These are phyloP conservation scores for Exophiala aquamarina DNA, from an alignment of 2,329 filamentous ascomycete genomes.

Conservation along the genomic window DNA sequence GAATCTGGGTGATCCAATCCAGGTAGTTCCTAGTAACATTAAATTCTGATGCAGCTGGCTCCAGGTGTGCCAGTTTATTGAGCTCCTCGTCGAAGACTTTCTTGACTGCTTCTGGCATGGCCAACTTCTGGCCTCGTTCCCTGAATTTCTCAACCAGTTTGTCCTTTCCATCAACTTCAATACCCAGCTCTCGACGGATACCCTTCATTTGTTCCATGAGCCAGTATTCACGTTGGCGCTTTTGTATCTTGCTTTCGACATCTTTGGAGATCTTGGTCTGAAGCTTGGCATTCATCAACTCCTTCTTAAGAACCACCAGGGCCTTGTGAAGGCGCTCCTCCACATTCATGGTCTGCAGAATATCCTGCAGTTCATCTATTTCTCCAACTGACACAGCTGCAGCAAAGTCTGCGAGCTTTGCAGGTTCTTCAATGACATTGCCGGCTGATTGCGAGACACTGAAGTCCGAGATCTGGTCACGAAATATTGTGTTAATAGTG, in stretches of 20 bases:
- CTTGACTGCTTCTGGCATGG: constrained; percentile 94
- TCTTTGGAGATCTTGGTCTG: constrained; percentile 98
- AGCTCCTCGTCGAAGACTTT: constrained; percentile 99
- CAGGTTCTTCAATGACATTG: constrained; percentile 92
- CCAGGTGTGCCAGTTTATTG: constrained; percentile 92
- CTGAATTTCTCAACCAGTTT: constrained; percentile 97
- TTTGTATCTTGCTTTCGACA: constrained; percentile 95
- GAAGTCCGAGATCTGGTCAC: constrained; percentile 96
- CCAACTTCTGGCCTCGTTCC: constrained; percentile 87
- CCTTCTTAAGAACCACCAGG: constrained; percentile 90
- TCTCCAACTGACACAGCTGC: constrained; percentile 95
- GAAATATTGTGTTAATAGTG: constrained; percentile 88
- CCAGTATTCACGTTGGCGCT: constrained; percentile 97
- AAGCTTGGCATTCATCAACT: constrained; percentile 95
- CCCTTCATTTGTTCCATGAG: constrained; percentile 99
- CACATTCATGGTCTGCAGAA: constrained; percentile 83
- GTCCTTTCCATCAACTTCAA: constrained; percentile 97
- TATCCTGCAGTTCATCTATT: constrained; percentile 86
- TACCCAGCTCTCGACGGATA: constrained; percentile 89
- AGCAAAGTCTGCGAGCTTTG: constrained; percentile 94
- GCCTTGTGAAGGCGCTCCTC: constrained; percentile 92
- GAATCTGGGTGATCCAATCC: constrained; percentile 97
- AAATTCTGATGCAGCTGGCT: constrained; percentile 95
- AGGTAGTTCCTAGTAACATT: constrained; percentile 98
- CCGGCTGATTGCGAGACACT: constrained; percentile 92